Evolutionary conservation across 495 filamentous ascomycete species (phyloP), one percentile per base, ranked within the genome.

Genomic region (Emericellopsis terricola): DNA sequence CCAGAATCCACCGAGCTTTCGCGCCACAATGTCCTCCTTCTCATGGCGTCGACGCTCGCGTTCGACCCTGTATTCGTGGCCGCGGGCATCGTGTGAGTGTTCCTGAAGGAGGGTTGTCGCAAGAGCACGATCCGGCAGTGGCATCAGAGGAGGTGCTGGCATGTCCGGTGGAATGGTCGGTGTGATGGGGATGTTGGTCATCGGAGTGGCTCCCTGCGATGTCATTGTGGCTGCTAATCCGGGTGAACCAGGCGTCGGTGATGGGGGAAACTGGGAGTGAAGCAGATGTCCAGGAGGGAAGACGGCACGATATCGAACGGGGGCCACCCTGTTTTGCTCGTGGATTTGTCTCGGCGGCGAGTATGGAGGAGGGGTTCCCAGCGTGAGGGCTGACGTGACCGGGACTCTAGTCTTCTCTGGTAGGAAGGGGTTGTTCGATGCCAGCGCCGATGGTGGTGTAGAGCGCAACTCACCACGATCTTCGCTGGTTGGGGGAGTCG

Each of bases 1-100:
- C 68, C 72, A 76, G n/a, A 67, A 52, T 3, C 67, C 62, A 5
- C 72, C 68, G 3, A 57, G 45, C 41, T 65, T 73, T 36, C 52
- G 60, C 3, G 62, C 68, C 5, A 65, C 41, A 3, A 55, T 57
- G 13, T 80, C 75, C 48, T 79, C 70, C 38, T 71, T 72, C 46
- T 78, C 77, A 31, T 68, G 62, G 19, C 70, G 61, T 20, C 59
- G 58, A 31, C 64, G 51, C 38, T 74, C 64, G 14, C 57, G 57
- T 40, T 72, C 46, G 41, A 53, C 47, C 40, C 56, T 51, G 15
- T 55, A 48, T 18, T 39, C 47, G 9, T 30, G 38, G 8, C 59
- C 56, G 14, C 37, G 36, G 2, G 46, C 48, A 23, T 45, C 37
- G n/a, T 42, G 40, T 21, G 55, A 54, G 29, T 61, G 53, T 19